phyloP scores from a whole-genome alignment of 1,284 basidiomycete genomes.

The Papiliotrema fonsecae region DNA sequence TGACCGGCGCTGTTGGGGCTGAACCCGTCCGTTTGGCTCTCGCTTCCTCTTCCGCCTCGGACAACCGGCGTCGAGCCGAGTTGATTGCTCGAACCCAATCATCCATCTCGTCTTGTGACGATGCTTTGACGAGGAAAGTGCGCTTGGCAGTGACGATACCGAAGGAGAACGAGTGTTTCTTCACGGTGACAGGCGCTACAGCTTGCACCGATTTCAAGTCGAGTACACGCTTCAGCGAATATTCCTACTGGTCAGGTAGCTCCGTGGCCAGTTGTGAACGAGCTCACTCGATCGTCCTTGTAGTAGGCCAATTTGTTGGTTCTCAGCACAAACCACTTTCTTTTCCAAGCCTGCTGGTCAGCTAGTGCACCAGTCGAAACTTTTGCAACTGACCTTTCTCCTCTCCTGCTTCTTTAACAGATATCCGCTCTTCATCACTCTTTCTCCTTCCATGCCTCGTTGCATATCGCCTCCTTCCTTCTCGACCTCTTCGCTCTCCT shows the following conservation, averaged over 20 bases:
- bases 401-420: conserved; percentile 94
- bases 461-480: conserved; percentile 49
- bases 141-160: conserved; percentile 86
- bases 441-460: conserved; percentile 65
- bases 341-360: conserved; percentile 81
- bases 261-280: conserved; percentile 20
- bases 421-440: conserved; percentile 83
- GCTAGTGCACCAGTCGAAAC: not conserved
- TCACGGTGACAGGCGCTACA: conserved; percentile 79
- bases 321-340: conserved; percentile 95
- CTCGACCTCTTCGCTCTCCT: conserved; percentile 30
- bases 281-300: conserved; percentile 69
- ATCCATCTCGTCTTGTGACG: conserved; percentile 64
- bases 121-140: conserved; percentile 90
- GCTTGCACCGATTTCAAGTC: conserved; percentile 87
- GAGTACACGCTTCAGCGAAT: conserved; percentile 83
- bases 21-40: conserved; percentile 7
- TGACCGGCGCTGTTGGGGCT: not conserved
- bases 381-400: conserved; percentile 69
- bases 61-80: conserved; percentile 63
- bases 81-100: conserved; percentile 83
- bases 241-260: conserved; percentile 55
- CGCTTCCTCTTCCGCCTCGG: conserved; percentile 45
- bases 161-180: conserved; percentile 84
- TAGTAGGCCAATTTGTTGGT: conserved; percentile 92